These are phyloP conservation scores for Candida awuae DNA, from an alignment of 805 yeast genomes.

Conservation along the genomic window DNA sequence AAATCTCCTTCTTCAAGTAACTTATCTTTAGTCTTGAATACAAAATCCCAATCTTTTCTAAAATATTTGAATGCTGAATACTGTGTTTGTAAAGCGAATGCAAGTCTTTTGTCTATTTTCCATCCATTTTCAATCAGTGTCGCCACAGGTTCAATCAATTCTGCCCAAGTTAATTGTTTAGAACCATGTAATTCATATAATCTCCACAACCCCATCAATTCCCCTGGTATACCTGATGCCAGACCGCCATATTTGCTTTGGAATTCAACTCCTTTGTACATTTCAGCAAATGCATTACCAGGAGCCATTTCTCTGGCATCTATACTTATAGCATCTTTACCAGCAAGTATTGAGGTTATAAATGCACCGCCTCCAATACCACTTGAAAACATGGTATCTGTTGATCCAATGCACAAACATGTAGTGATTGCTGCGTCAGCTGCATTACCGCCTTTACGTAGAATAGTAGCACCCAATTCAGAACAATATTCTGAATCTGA, in stretches of 20 bases:
- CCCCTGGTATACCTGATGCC: slow-evolving; percentile 91
- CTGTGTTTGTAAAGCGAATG: slow-evolving; percentile 33
- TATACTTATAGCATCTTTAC: slow-evolving; percentile 48
- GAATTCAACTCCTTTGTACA: slow-evolving; percentile 45
- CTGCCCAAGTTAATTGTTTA: slow-evolving; percentile 63
- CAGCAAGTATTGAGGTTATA: slow-evolving; percentile 39
- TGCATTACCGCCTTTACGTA: slow-evolving; percentile 62
- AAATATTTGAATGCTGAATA: slow-evolving; percentile 26
- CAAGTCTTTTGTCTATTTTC: slow-evolving; percentile 39
- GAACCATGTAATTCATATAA: slow-evolving; percentile 57
- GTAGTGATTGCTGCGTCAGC: slow-evolving; percentile 92
- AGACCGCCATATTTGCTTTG: slow-evolving; percentile 71
- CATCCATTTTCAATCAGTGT: slow-evolving; percentile 61
- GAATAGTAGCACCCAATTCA: slow-evolving; percentile 47
- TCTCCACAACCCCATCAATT: slow-evolving; percentile 69
- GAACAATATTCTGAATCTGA: slow-evolving; percentile 61
- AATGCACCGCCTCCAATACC: slow-evolving; percentile 95
- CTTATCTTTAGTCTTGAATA: slow-evolving; percentile 29
- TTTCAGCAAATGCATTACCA: slow-evolving; percentile 44
- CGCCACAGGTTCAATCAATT: slow-evolving; percentile 69
- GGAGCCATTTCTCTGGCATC: slow-evolving; percentile 94
- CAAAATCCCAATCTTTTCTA: slow-evolving; percentile 49
- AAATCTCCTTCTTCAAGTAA: slow-evolving; percentile 47
- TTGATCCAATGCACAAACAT: slow-evolving; percentile 78
- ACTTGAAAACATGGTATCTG: slow-evolving; percentile 79